Evolutionary conservation across 2,329 filamentous ascomycete genomes (phyloP).

Genomic region (Paecilomyces dactylethromorphus): DNA sequence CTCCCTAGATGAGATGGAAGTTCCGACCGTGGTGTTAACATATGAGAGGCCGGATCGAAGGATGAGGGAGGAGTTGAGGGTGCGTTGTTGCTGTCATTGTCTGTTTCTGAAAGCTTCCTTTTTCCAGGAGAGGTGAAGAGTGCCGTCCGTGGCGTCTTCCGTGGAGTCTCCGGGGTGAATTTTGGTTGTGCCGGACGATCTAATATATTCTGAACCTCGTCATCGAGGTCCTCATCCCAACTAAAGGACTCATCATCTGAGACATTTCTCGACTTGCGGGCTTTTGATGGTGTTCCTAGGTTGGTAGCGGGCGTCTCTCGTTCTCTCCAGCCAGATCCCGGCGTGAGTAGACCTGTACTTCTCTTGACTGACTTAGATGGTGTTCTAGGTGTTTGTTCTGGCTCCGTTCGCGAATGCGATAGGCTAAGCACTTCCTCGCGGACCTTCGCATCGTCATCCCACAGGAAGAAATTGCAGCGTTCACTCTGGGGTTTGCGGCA

Average conservation of each 20-base stretch:
- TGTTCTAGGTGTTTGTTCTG: constrained; percentile 17
- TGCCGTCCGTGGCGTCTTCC: constrained; percentile 29
- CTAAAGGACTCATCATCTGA: constrained; percentile 28
- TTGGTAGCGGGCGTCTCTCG: constrained; percentile 8
- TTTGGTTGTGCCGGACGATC: constrained; percentile 18
- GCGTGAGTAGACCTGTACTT: constrained; percentile 23
- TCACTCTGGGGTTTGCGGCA: constrained; percentile 46
- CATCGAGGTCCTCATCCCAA: constrained; percentile 31
- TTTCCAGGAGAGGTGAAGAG: constrained; percentile 30
- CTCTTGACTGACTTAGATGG: constrained; percentile 12
- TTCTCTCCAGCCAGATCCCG: constrained; percentile 21
- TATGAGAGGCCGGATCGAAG: not conserved
- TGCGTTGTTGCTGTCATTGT: constrained; percentile 11
- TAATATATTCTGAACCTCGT: constrained; percentile 20
- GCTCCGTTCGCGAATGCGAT: constrained; percentile 45
- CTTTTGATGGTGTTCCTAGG: constrained; percentile 15
- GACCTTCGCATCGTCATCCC: constrained; percentile 52
- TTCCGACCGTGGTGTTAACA: not conserved
- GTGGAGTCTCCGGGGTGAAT: constrained; percentile 27
- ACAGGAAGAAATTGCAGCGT: constrained; percentile 56
- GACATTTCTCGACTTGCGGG: constrained; percentile 23
- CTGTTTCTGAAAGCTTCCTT: constrained; percentile 23
- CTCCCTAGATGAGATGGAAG: not conserved
- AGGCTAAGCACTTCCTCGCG: constrained; percentile 46
- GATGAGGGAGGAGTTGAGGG: constrained; percentile 10